A percentile compares a stretch with the other conserved stretches of the same genome.
These are phyloP conservation scores for Aspergillus fumigatiaffinis DNA, from an alignment of 2,329 filamentous ascomycete genomes.

Conservation along the genomic window DNA sequence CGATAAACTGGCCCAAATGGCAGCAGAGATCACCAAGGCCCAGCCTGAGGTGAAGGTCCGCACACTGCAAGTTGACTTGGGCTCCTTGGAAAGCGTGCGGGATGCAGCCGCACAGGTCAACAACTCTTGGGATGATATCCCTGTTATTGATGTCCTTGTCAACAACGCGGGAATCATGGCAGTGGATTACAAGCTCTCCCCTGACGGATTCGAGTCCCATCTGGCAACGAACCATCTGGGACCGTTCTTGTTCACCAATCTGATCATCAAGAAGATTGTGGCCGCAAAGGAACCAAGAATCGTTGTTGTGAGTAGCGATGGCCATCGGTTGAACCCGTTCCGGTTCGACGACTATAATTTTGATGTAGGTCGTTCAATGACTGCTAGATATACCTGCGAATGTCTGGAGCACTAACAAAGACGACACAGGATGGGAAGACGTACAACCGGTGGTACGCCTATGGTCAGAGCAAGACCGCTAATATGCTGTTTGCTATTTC, in stretches of 20 bases:
- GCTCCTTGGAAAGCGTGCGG: not conserved
- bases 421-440: conserved; percentile 18
- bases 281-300: conserved; percentile 30
- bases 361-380: conserved; percentile 22
- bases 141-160: not conserved
- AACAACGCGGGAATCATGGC: not conserved
- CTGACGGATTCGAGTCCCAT: not conserved
- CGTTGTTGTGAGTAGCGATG: conserved; percentile 45
- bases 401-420: not conserved
- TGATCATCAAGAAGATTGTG: conserved; percentile 24
- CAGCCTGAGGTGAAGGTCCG: not conserved
- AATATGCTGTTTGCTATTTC: conserved; percentile 43
- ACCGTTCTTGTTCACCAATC: not conserved
- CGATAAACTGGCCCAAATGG: not conserved
- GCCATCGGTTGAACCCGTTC: conserved; percentile 41
- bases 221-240: not conserved
- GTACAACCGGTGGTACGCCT: conserved; percentile 34
- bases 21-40: not conserved
- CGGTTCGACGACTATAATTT: conserved; percentile 47
- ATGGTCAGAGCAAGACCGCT: conserved; percentile 46
- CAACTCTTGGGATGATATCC: not conserved
- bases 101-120: not conserved
- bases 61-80: not conserved
- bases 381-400: not conserved
- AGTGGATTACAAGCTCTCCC: not conserved